These are phyloP conservation scores for Mucor ambiguus DNA, from an alignment of 371 early-diverging fungal species.

Conservation along the genomic window DNA sequence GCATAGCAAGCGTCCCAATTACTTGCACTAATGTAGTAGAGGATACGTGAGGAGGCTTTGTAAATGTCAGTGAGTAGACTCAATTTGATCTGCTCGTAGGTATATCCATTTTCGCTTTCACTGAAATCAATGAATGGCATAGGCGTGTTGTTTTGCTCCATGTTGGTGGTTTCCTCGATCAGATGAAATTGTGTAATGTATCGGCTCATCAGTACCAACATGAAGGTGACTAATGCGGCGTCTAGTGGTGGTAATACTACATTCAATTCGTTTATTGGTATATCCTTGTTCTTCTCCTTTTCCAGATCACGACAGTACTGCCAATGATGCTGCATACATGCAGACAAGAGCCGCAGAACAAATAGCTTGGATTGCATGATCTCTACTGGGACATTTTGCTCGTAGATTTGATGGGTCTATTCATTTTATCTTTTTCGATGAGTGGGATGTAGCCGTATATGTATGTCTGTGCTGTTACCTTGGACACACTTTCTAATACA, in stretches of 20 bases:
- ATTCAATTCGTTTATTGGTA: slow-evolving; percentile 14
- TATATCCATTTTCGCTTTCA: slow-evolving; percentile 20
- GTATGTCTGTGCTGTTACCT: slow-evolving; percentile 42
- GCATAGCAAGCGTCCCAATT: slow-evolving; percentile 83
- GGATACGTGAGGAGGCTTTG: slow-evolving; percentile 69
- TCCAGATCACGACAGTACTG: slow-evolving; percentile 23
- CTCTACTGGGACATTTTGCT: slow-evolving; percentile 63
- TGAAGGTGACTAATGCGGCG: slow-evolving; percentile 67
- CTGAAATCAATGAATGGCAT: slow-evolving; percentile 5
- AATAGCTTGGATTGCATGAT: slow-evolving; percentile 77
- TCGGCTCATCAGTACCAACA: slow-evolving; percentile 63
- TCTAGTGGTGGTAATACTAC: slow-evolving; percentile 63
- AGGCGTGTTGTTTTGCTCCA: slow-evolving; percentile 9
- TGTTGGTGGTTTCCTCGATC: slow-evolving; percentile 43
- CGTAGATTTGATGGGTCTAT: slow-evolving; percentile 40
- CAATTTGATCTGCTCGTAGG: slow-evolving; percentile 34
- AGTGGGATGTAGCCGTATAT: not conserved
- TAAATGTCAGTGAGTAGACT: slow-evolving; percentile 63
- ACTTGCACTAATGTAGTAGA: slow-evolving; percentile 79
- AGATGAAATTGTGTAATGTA: slow-evolving; percentile 62
- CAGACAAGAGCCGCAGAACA: slow-evolving; percentile 70
- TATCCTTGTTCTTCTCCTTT: slow-evolving; percentile 18
- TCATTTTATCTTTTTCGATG: not conserved
- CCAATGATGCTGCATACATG: slow-evolving; percentile 80
- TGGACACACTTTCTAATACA: slow-evolving; percentile 65